phyloP scores from a whole-genome alignment of 1,139 yeast genomes.

The Geotrichum phurueaensis region DNA sequence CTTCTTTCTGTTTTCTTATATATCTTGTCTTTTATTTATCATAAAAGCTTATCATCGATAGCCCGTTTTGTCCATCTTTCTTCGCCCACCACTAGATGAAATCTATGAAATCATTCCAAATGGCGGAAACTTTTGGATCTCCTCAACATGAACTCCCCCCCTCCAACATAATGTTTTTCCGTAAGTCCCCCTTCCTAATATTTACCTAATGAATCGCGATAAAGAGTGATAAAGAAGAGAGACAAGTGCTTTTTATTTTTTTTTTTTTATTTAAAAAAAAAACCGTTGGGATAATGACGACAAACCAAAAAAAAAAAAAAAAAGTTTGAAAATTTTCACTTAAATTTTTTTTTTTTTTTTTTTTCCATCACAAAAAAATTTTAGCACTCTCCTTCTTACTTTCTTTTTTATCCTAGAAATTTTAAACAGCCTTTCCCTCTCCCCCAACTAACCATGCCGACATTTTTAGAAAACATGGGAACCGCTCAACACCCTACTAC shows the following conservation, averaged over 20 bases:
- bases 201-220: too few relatives aligned
- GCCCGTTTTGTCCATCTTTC: neutral
- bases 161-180: constrained; percentile 7
- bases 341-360: neutral
- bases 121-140: constrained; percentile 6
- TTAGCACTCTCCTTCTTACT: neutral
- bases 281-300: constrained; percentile 6
- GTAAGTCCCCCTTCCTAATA: neutral
- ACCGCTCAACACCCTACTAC: constrained; percentile 1
- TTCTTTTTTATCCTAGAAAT: neutral
- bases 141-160: constrained; percentile 6
- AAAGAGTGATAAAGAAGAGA: neutral
- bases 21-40: neutral
- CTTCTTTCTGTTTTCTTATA: neutral
- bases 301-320: constrained; percentile 19
- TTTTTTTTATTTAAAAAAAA: neutral
- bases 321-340: constrained; percentile 2
- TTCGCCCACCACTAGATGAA: neutral
- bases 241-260: neutral
- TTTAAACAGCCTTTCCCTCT: too few relatives aligned
- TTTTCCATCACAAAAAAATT: constrained; percentile 4
- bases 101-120: constrained; percentile 6
- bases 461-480: constrained; percentile 7
- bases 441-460: constrained; percentile 4
- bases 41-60: neutral